Percentiles rank a stretch among this genome's conserved stretches.
Conservation (phyloP, 192 early-diverging fungal genomes). For the Entomortierella chlamydospora region DNA sequence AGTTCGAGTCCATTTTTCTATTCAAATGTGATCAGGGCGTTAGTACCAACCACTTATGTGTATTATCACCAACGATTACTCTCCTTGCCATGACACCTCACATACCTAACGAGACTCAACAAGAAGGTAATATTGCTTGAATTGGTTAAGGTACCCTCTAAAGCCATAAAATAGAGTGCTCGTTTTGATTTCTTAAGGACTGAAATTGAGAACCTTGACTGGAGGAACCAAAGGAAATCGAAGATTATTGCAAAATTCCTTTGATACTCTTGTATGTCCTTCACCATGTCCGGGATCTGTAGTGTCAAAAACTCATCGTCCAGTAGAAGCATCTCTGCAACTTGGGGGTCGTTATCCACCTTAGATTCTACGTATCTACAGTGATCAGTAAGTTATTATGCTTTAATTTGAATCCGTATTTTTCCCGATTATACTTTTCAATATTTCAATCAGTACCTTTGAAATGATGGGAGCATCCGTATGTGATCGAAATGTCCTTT, state of each 20-base stretch:
- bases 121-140: slow-evolving; percentile 54
- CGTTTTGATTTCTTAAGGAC: slow-evolving; percentile 66
- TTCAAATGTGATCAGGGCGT: background rate
- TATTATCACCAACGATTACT: background rate
- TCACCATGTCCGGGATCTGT: slow-evolving; percentile 63
- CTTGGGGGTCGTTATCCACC: slow-evolving; percentile 50
- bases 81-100: background rate
- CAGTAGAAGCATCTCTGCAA: slow-evolving; percentile 60
- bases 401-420: too few species aligned
- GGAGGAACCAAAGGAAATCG: slow-evolving; percentile 67
- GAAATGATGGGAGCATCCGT: slow-evolving; percentile 79
- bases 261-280: slow-evolving; percentile 66
- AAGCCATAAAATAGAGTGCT: slow-evolving; percentile 73
- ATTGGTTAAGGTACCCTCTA: slow-evolving; percentile 56
- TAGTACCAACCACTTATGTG: too few species aligned
- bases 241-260: slow-evolving; percentile 70
- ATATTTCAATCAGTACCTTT: slow-evolving; percentile 37
- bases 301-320: slow-evolving; percentile 69
- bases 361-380: slow-evolving; percentile 30
- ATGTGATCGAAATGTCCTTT: slow-evolving; percentile 71
- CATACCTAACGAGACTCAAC: slow-evolving; percentile 56
- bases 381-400: slow-evolving; percentile 25
- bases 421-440: too few species aligned
- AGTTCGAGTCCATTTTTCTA: slow-evolving; percentile 52
- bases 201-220: slow-evolving; percentile 62